Evolutionary conservation across 129 eudicot species (phyloP), one percentile per base, ranked within the genome.

Genomic region (Saussurea involucrata): DNA sequence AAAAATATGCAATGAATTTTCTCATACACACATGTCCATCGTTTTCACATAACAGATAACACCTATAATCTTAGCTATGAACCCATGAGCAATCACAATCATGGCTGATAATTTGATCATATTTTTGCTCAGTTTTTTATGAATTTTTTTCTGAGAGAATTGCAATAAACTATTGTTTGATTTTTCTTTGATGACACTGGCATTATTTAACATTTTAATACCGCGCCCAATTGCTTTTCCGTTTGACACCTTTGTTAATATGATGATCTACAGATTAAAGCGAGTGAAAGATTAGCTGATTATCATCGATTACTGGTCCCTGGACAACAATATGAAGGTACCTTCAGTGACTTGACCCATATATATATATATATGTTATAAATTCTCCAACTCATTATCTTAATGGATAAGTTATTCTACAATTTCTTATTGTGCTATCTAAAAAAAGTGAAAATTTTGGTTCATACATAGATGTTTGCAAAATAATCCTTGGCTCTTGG

Each of bases 301-400:
- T 94, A 91, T 76, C 95, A 90, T 82, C 96, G 98, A 21, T 70
- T 91, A 77, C 80, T 91, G 65, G 90, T 87, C 44, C 98, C 98
- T 58, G 86, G 96, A 63, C 90, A 69, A 40, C 85, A 77, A 67
- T 94, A 94, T 58, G 90, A 94, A 91, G 97, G 98, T 94, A 89
- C 64, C 32, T 71, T 79, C 6, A 24, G 22, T 72, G 32, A 69
- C 81, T 25, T 25, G 5, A 24, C 61, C 20, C 9, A 18, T 32
- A 18, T 76, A 7, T 67, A 8, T 64, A 40, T 40, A 40, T 11
- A 11, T 21, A 55, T 22, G 71, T 24, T 37, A 22, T 13, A 17
- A 17, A 7, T 57, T 20, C 4, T 40, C 4, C 22, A 27, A 10
- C 3, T 31, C 9, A 32, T 21, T 55, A 4, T 49, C 53, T 72